Conservation (phyloP, 2,329 filamentous ascomycete genomes). For the Arthrobotrys sphaeroides region DNA sequence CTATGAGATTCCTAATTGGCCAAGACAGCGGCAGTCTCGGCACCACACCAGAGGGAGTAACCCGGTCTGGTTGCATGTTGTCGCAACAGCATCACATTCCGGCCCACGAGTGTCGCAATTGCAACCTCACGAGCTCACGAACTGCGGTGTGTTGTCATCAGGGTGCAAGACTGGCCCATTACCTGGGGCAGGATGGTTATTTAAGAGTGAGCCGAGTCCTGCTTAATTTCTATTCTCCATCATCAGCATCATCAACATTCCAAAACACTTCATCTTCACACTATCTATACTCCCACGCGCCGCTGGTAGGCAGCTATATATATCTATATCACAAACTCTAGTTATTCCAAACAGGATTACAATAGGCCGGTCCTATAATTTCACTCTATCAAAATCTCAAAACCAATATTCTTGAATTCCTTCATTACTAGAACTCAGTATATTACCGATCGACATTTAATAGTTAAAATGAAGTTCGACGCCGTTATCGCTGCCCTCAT, state of each 20-base stretch:
- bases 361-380: background rate
- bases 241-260: background rate
- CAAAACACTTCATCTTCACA: background rate
- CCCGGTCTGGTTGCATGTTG: too few relatives aligned
- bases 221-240: background rate
- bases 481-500: constrained; percentile 11
- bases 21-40: too few relatives aligned
- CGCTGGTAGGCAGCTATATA: background rate
- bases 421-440: background rate
- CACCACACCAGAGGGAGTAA: too few relatives aligned
- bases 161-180: too few relatives aligned
- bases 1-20: too few relatives aligned
- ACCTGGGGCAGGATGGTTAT: background rate
- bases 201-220: background rate
- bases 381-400: too few relatives aligned
- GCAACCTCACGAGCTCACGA: too few relatives aligned
- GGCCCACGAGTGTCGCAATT: too few relatives aligned
- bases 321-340: background rate
- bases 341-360: background rate
- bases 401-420: background rate
- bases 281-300: background rate
- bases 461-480: constrained; percentile 14
- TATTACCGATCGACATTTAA: background rate
- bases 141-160: too few relatives aligned
- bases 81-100: too few relatives aligned